Evolutionary conservation across 2,329 filamentous ascomycete genomes (phyloP).

Genomic region (Penicillium nordicum): DNA sequence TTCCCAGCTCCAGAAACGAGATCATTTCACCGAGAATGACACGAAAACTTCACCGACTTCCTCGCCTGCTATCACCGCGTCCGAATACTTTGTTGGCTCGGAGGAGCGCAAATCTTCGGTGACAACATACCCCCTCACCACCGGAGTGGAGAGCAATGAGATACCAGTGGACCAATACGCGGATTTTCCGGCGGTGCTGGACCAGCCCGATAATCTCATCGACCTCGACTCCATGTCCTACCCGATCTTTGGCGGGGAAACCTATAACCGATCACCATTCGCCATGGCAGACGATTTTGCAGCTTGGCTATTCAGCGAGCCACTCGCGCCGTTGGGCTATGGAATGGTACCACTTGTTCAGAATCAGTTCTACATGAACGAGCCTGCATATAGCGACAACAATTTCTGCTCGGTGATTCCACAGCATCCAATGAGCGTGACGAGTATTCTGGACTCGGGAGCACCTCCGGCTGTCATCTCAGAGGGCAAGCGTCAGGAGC

Average conservation of each 20-base stretch:
- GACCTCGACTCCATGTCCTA: slow-evolving; percentile 50
- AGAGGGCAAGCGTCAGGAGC: slow-evolving; percentile 78
- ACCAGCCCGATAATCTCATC: slow-evolving; percentile 18
- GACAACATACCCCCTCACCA: slow-evolving; percentile 20
- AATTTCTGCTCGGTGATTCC: slow-evolving; percentile 50
- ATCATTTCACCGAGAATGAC: slow-evolving; percentile 37
- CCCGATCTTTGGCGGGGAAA: slow-evolving; percentile 82
- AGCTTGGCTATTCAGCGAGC: slow-evolving; percentile 75
- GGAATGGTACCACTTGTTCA: slow-evolving; percentile 45
- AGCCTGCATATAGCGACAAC: slow-evolving; percentile 46
- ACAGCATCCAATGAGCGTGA: slow-evolving; percentile 85
- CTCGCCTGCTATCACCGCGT: slow-evolving; percentile 21
- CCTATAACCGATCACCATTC: slow-evolving; percentile 80
- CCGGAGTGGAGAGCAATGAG: slow-evolving; percentile 16
- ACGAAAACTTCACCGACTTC: slow-evolving; percentile 19
- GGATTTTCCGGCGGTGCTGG: slow-evolving; percentile 16
- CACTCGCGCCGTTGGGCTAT: slow-evolving; percentile 54
- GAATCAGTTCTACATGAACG: slow-evolving; percentile 51
- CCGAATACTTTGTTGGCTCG: slow-evolving; percentile 19
- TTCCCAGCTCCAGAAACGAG: slow-evolving; percentile 51
- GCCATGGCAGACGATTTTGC: slow-evolving; percentile 85
- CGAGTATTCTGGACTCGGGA: slow-evolving; percentile 75
- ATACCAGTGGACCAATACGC: slow-evolving; percentile 18
- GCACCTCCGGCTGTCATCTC: slow-evolving; percentile 77
- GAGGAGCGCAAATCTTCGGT: slow-evolving; percentile 17